A percentile compares a stretch with the other conserved stretches of the same genome.
Evolutionary conservation across 441 rosid genomes (phyloP).

Genomic region (Jatropha multifida): DNA sequence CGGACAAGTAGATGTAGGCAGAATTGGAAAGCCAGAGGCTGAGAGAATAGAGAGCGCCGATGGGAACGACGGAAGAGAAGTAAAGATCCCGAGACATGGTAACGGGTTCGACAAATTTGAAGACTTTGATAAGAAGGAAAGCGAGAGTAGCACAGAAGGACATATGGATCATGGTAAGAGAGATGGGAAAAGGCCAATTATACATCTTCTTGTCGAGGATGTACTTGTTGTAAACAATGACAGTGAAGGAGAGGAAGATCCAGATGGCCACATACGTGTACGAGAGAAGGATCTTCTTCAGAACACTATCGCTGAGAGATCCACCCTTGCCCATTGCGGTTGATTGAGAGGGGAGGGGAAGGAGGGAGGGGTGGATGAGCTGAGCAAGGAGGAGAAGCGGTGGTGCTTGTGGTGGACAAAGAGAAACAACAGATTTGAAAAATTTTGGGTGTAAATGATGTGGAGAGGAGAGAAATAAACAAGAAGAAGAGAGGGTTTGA

Average conservation of each 20-base stretch:
- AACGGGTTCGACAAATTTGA: conserved; percentile 89
- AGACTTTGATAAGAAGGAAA: conserved; percentile 76
- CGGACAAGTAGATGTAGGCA: conserved; percentile 89
- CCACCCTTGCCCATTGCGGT: conserved; percentile 76
- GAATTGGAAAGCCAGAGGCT: conserved; percentile 95
- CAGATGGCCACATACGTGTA: conserved; percentile 91
- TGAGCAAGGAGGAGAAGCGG: conserved; percentile 23
- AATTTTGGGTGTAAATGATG: not conserved
- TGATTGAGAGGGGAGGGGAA: conserved; percentile 10
- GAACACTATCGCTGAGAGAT: conserved; percentile 72
- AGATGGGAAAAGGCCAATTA: conserved; percentile 95
- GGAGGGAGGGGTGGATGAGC: conserved; percentile 5
- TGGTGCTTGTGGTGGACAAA: conserved; percentile 11
- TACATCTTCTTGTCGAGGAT: conserved; percentile 98
- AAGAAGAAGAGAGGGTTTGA: conserved; percentile 17
- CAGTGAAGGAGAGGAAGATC: conserved; percentile 99
- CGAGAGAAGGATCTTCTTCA: conserved; percentile 87
- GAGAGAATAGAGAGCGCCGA: conserved; percentile 86
- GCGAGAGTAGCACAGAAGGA: conserved; percentile 87
- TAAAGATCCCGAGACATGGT: conserved; percentile 79
- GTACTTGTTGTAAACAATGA: conserved; percentile 97
- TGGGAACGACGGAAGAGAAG: conserved; percentile 86
- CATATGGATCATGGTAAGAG: conserved; percentile 99
- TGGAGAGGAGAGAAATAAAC: not conserved
- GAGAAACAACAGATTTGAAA: conserved; percentile 1